Evolutionary conservation across 495 filamentous ascomycete genomes (phyloP).

Genomic region (Pseudoneurospora amorphoporcata): DNA sequence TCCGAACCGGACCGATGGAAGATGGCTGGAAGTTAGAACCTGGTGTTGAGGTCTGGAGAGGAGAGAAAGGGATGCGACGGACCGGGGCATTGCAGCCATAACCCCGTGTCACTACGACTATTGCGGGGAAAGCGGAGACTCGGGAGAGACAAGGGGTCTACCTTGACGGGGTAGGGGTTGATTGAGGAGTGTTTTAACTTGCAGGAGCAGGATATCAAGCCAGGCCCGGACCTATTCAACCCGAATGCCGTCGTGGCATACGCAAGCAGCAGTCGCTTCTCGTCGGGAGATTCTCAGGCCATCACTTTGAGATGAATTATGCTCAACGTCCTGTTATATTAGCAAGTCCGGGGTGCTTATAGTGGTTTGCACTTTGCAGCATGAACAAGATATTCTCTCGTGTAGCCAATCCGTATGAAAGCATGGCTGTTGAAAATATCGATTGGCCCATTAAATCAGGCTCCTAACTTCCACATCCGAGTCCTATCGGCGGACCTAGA

Average conservation of each 20-base stretch:
- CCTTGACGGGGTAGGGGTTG: neutral
- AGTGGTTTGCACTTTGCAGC: neutral
- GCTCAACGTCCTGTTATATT: neutral
- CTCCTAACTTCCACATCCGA: neutral
- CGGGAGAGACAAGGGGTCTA: neutral
- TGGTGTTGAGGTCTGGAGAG: neutral
- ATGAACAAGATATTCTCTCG: neutral
- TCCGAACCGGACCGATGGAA: conserved; percentile 15
- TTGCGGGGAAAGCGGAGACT: conserved; percentile 7
- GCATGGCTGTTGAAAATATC: neutral
- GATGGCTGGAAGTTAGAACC: neutral
- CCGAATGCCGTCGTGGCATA: neutral
- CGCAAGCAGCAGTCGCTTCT: neutral
- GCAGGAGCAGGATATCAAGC: neutral
- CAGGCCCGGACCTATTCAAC: neutral
- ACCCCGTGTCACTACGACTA: neutral
- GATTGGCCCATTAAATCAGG: neutral
- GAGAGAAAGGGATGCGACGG: conserved; percentile 2
- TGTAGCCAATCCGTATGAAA: neutral
- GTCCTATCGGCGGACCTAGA: neutral
- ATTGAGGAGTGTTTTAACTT: neutral
- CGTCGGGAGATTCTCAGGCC: neutral
- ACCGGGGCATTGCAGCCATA: neutral
- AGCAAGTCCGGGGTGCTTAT: neutral
- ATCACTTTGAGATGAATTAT: neutral